phyloP scores from a whole-genome alignment of 2,329 filamentous ascomycete genomes.

The Monascus ruber region DNA sequence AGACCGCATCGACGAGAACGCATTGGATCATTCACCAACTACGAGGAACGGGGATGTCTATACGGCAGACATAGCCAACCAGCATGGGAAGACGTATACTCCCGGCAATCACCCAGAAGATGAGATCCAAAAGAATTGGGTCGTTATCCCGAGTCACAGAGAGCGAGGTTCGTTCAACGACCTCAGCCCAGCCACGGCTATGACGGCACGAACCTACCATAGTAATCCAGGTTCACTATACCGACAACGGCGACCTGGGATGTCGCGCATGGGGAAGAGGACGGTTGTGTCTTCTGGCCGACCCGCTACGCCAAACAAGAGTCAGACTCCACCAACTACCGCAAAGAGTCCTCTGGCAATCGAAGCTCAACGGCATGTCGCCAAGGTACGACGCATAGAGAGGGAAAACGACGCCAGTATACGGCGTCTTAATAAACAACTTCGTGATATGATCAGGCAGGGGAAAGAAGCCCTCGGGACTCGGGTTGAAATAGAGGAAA shows the following conservation, averaged over 20 bases:
- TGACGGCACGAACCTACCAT: slow-evolving; percentile 13
- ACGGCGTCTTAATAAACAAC: slow-evolving; percentile 62
- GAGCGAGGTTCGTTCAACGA: slow-evolving; percentile 4
- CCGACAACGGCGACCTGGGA: slow-evolving; percentile 13
- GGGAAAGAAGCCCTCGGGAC: slow-evolving; percentile 77
- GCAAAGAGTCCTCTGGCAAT: slow-evolving; percentile 21
- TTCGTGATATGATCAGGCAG: slow-evolving; percentile 80
- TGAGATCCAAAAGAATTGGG: slow-evolving; percentile 56
- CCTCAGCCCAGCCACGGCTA: slow-evolving; percentile 7
- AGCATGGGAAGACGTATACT: slow-evolving; percentile 14
- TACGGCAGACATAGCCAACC: not conserved
- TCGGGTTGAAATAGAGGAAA: slow-evolving; percentile 51
- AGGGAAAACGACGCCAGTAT: slow-evolving; percentile 69
- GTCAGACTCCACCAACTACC: slow-evolving; percentile 15
- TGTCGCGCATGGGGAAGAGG: slow-evolving; percentile 15
- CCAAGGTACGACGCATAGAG: slow-evolving; percentile 61
- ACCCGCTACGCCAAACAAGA: slow-evolving; percentile 13
- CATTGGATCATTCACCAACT: slow-evolving; percentile 6
- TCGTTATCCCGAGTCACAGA: slow-evolving; percentile 43
- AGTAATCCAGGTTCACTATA: slow-evolving; percentile 13
- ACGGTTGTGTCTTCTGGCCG: slow-evolving; percentile 8
- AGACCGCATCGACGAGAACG: slow-evolving; percentile 5
- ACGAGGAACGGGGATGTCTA: slow-evolving; percentile 16
- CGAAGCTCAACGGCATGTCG: slow-evolving; percentile 64
- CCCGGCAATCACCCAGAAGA: slow-evolving; percentile 20